Evolutionary conservation across 345 rosid genomes (phyloP).

Genomic region (Cardamine resedifolia): DNA sequence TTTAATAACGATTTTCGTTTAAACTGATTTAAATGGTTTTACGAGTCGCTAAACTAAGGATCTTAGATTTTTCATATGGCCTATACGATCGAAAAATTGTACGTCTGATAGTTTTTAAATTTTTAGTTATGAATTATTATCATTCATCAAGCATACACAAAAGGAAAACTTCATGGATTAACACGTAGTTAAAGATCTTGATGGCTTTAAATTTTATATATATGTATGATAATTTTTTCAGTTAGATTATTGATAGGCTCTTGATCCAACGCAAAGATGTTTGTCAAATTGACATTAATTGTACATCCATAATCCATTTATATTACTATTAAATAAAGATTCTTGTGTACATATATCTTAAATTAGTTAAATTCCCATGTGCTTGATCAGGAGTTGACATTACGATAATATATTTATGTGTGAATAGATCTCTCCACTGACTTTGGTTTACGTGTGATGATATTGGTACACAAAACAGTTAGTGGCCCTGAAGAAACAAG

Average conservation of each 20-base stretch:
- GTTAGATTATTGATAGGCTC: slow-evolving; percentile 36
- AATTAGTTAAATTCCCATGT: slow-evolving; percentile 21
- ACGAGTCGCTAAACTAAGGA: slow-evolving; percentile 9
- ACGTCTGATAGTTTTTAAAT: not conserved
- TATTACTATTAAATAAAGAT: slow-evolving; percentile 21
- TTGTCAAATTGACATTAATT: slow-evolving; percentile 38
- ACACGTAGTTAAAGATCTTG: slow-evolving; percentile 21
- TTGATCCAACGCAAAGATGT: slow-evolving; percentile 53
- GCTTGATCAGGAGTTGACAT: slow-evolving; percentile 37
- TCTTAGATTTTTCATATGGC: not conserved
- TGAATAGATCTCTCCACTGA: slow-evolving; percentile 23
- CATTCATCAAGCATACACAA: slow-evolving; percentile 7
- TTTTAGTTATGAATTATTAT: slow-evolving; percentile 3
- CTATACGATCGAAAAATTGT: not conserved
- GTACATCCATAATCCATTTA: slow-evolving; percentile 4
- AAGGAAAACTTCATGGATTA: slow-evolving; percentile 10
- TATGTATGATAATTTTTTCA: slow-evolving; percentile 8
- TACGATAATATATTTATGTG: slow-evolving; percentile 3
- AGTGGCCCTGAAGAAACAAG: slow-evolving; percentile 53
- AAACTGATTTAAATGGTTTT: not conserved
- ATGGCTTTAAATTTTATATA: not conserved
- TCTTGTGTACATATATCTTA: slow-evolving; percentile 32
- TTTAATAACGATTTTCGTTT: not conserved
- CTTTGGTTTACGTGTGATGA: slow-evolving; percentile 28
- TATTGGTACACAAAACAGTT: slow-evolving; percentile 46